These are phyloP conservation scores for Cutaneotrichosporon sp. DNA, from an alignment of 1,284 basidiomycete genomes.

Conservation along the genomic window DNA sequence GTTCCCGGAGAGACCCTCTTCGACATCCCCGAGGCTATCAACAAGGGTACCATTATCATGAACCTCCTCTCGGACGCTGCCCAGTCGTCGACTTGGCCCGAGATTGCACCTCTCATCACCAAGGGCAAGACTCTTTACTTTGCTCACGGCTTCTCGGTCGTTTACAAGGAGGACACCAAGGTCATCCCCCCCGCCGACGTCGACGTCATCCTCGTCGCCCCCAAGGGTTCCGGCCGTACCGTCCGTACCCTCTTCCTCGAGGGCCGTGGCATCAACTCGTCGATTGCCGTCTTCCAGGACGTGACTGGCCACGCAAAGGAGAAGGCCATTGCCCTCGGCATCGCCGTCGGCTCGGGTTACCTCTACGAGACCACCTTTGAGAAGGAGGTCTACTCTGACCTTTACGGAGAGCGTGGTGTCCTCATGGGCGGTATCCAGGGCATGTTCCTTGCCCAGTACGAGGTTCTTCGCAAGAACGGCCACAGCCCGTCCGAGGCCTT, in stretches of 20 bases:
- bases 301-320: constrained; percentile 97
- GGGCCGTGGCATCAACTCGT: constrained; percentile 69
- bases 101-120: constrained; percentile 86
- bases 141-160: constrained; percentile 98
- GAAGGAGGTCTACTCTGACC: constrained; percentile 99
- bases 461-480: constrained; percentile 97
- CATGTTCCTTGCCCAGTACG: constrained; percentile 97
- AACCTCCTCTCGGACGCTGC: constrained; percentile 98
- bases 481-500: constrained; percentile 96
- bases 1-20: constrained; percentile 98
- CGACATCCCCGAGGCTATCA: constrained; percentile 96
- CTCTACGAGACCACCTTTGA: constrained; percentile 91
- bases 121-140: constrained; percentile 99
- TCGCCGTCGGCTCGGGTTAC: constrained; percentile 88
- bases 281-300: constrained; percentile 63
- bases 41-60: constrained; percentile 97
- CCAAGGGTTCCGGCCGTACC: constrained; percentile 97
- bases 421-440: constrained; percentile 99
- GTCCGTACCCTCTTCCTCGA: constrained; percentile 99
- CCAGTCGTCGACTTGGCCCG: constrained; percentile 91
- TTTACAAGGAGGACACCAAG: constrained; percentile 96
- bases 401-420: constrained; percentile 99
- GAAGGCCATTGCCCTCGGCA: constrained; percentile 92
- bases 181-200: constrained; percentile 89
- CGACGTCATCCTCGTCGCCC: constrained; percentile 98